These are phyloP conservation scores for Leccinum cinnamomeum DNA, from an alignment of 1,284 basidiomycete genomes.

Conservation along the genomic window DNA sequence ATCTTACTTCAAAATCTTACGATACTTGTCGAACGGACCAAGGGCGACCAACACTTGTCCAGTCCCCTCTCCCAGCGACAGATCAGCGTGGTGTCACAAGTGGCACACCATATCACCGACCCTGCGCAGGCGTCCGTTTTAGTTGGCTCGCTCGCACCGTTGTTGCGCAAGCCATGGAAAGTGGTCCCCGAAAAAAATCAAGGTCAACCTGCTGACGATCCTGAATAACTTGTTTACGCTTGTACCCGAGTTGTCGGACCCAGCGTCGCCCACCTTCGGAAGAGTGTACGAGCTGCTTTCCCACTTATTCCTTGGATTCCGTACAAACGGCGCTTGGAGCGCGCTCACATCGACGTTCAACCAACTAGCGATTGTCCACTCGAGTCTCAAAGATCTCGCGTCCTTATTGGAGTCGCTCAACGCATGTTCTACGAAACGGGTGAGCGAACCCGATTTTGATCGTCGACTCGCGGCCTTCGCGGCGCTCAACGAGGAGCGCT, in stretches of 20 bases:
- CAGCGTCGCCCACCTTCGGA: constrained; percentile 48
- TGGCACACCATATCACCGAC: constrained; percentile 77
- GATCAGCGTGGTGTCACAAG: constrained; percentile 76
- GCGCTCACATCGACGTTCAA: constrained; percentile 68
- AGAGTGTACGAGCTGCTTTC: constrained; percentile 71
- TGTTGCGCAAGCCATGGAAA: constrained; percentile 78
- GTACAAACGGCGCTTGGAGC: constrained; percentile 66
- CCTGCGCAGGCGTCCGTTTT: constrained; percentile 75
- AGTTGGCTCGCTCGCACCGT: constrained; percentile 74
- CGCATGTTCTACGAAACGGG: constrained; percentile 77
- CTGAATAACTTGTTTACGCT: constrained; percentile 74
- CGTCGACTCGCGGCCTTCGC: constrained; percentile 80
- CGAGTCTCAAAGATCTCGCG: constrained; percentile 49
- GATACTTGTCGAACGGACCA: constrained; percentile 64
- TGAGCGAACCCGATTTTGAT: constrained; percentile 96
- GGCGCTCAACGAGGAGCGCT: constrained; percentile 65
- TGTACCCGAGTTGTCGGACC: constrained; percentile 63
- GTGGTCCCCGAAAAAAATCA: constrained; percentile 82
- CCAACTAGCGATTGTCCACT: constrained; percentile 54
- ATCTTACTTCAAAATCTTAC: constrained; percentile 76
- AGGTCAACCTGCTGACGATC: constrained; percentile 82
- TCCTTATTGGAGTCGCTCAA: constrained; percentile 75
- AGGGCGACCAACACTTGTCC: constrained; percentile 54
- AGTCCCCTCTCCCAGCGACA: constrained; percentile 83
- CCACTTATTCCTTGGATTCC: constrained; percentile 74